Conservation (phyloP, 2,329 filamentous ascomycete species). For the Fonsecaea multimorphosa region DNA sequence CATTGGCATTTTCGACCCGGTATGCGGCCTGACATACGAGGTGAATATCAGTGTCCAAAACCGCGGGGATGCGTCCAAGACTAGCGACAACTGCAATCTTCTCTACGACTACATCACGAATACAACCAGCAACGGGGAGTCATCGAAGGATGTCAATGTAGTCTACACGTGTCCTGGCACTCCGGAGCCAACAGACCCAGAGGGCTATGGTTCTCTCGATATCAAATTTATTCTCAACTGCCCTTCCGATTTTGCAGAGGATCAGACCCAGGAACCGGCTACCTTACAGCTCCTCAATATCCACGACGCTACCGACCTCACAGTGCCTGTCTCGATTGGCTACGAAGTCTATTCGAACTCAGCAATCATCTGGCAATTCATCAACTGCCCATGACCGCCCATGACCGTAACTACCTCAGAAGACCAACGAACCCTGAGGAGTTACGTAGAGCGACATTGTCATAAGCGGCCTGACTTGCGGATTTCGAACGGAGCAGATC, state of each 20-base stretch:
- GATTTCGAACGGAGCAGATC: background rate
- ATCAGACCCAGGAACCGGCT: background rate
- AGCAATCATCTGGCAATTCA: background rate
- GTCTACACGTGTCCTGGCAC: slow-evolving; percentile 1
- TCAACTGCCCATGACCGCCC: slow-evolving; percentile 5
- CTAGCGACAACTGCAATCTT: slow-evolving; percentile 5
- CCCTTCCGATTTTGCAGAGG: background rate
- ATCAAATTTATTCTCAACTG: slow-evolving; percentile 1
- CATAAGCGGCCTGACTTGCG: background rate
- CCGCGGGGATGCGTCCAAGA: background rate
- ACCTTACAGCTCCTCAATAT: slow-evolving; percentile 2
- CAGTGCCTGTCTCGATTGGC: background rate
- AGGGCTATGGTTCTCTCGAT: slow-evolving; percentile 6
- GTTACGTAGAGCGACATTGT: background rate
- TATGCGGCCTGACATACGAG: slow-evolving; percentile 7
- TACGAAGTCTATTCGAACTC: background rate
- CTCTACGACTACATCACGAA: slow-evolving; percentile 10
- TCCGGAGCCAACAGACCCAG: background rate
- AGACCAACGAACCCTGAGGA: background rate
- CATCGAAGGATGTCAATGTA: slow-evolving; percentile 16
- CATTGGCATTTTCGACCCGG: background rate
- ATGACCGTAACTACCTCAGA: background rate
- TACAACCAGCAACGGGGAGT: background rate
- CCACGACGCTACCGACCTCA: slow-evolving; percentile 1
- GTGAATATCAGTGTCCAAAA: slow-evolving; percentile 16